Conservation (phyloP, 306 rosid species). For the Lotus japonicus region DNA sequence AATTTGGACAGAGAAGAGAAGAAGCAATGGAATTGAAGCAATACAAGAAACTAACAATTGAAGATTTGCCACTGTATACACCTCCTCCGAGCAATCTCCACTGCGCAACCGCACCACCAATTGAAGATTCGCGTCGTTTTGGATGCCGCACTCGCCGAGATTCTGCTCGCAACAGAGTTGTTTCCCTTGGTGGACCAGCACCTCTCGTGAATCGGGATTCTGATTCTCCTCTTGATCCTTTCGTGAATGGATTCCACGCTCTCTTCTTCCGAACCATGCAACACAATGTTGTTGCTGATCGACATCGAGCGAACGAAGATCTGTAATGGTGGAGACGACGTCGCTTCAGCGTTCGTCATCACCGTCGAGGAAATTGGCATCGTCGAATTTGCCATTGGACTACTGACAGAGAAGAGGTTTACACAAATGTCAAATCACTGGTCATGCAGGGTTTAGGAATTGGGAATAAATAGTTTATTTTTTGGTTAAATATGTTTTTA, state of each 20-base stretch:
- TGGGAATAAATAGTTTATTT: too few relatives aligned
- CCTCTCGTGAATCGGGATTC: constrained; percentile 44
- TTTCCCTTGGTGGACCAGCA: constrained; percentile 52
- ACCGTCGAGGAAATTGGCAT: constrained; percentile 28
- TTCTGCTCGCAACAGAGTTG: constrained; percentile 56
- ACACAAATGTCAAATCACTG: too few relatives aligned
- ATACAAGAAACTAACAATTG: too few relatives aligned
- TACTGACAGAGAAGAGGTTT: too few relatives aligned
- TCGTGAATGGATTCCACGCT: constrained; percentile 45
- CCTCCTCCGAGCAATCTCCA: too few relatives aligned
- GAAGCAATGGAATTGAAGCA: too few relatives aligned
- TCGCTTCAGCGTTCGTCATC: constrained; percentile 36
- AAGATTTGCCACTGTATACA: too few relatives aligned
- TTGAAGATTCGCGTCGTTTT: constrained; percentile 59
- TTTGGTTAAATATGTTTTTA: too few relatives aligned
- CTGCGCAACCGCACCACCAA: constrained; percentile 59
- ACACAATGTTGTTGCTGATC: constrained; percentile 39
- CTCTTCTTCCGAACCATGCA: constrained; percentile 41
- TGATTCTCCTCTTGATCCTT: constrained; percentile 26
- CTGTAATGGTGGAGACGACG: constrained; percentile 24
- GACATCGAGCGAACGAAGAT: constrained; percentile 59
- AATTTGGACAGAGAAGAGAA: too few relatives aligned
- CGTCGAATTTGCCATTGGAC: neutral
- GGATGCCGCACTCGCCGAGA: constrained; percentile 47
- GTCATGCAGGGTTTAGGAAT: too few relatives aligned